Evolutionary conservation across 495 filamentous ascomycete species (phyloP).

Genomic region (Rusavskia elegans): DNA sequence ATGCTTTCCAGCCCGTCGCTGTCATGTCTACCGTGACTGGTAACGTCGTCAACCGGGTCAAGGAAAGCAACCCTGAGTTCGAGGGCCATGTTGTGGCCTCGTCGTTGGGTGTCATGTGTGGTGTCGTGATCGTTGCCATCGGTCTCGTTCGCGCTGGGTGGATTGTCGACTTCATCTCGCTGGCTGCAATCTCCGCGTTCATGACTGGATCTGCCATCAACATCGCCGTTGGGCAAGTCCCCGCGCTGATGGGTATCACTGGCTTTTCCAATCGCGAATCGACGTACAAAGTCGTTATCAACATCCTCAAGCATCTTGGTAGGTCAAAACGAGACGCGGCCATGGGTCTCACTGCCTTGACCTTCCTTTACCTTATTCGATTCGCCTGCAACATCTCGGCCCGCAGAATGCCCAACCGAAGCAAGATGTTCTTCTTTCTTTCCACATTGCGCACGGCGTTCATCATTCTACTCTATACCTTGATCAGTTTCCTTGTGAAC

Average conservation of each 20-base stretch:
- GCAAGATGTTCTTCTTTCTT: slow-evolving; percentile 74
- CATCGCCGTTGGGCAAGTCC: slow-evolving; percentile 80
- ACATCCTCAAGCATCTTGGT: slow-evolving; percentile 64
- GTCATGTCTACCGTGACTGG: slow-evolving; percentile 88
- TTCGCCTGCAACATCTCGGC: slow-evolving; percentile 48
- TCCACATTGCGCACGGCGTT: slow-evolving; percentile 83
- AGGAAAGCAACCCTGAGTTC: slow-evolving; percentile 39
- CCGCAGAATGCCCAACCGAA: slow-evolving; percentile 48
- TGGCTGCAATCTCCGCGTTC: slow-evolving; percentile 85
- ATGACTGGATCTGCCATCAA: slow-evolving; percentile 96
- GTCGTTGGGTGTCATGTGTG: slow-evolving; percentile 63
- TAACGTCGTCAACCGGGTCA: slow-evolving; percentile 51
- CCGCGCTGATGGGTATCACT: slow-evolving; percentile 68
- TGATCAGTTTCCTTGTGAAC: slow-evolving; percentile 82
- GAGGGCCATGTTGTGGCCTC: slow-evolving; percentile 52
- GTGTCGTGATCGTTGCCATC: slow-evolving; percentile 66
- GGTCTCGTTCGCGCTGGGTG: slow-evolving; percentile 71
- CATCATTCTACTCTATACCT: slow-evolving; percentile 81
- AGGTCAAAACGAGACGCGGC: slow-evolving; percentile 61
- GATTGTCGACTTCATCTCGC: slow-evolving; percentile 90
- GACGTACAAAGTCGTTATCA: slow-evolving; percentile 75
- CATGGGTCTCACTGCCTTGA: slow-evolving; percentile 72
- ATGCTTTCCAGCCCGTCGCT: slow-evolving; percentile 59
- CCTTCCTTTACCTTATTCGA: slow-evolving; percentile 72
- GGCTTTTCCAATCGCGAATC: slow-evolving; percentile 52